Conservation (phyloP, 2,329 filamentous ascomycete species). For the Pyrenophora teres region DNA sequence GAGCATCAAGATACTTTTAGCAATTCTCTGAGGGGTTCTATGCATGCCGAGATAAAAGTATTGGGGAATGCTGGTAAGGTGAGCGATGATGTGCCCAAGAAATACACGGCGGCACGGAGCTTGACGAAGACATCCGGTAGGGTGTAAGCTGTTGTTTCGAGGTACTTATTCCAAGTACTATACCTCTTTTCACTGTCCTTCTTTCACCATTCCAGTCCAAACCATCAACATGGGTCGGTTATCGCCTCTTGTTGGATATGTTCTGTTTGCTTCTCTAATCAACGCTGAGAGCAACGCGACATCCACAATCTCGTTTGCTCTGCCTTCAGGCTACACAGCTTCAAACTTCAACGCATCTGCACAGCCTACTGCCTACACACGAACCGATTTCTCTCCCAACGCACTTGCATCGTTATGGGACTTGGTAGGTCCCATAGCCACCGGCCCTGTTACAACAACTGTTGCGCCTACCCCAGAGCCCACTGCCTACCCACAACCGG, state of each 20-base stretch:
- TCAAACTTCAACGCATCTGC: conserved; percentile 51
- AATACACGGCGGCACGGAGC: conserved; percentile 15
- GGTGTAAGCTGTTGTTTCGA: conserved; percentile 4
- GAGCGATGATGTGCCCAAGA: conserved; percentile 8
- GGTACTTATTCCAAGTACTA: conserved; percentile 19
- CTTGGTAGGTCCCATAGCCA: conserved; percentile 50
- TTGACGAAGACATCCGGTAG: conserved; percentile 6
- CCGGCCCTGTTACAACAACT: conserved; percentile 51
- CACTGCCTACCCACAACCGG: conserved; percentile 46
- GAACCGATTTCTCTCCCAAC: conserved; percentile 54
- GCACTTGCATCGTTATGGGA: conserved; percentile 54
- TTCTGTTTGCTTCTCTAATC: conserved; percentile 19
- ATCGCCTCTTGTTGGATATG: conserved; percentile 17
- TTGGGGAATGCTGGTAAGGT: conserved; percentile 14
- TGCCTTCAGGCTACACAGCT: conserved; percentile 44
- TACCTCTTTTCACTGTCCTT: not conserved
- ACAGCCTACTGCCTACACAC: conserved; percentile 50
- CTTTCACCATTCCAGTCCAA: not conserved
- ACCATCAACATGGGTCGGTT: conserved; percentile 28
- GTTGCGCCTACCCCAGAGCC: conserved; percentile 52
- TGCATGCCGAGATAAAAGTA: conserved; percentile 18
- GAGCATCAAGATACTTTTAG: conserved; percentile 9
- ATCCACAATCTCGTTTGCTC: conserved; percentile 33
- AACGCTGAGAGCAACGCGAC: conserved; percentile 24
- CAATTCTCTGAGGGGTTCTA: conserved; percentile 13